Percentiles rank a stretch among this genome's conserved stretches.
These are phyloP conservation scores for Cercis canadensis DNA, from an alignment of 306 rosid species.

Conservation along the genomic window DNA sequence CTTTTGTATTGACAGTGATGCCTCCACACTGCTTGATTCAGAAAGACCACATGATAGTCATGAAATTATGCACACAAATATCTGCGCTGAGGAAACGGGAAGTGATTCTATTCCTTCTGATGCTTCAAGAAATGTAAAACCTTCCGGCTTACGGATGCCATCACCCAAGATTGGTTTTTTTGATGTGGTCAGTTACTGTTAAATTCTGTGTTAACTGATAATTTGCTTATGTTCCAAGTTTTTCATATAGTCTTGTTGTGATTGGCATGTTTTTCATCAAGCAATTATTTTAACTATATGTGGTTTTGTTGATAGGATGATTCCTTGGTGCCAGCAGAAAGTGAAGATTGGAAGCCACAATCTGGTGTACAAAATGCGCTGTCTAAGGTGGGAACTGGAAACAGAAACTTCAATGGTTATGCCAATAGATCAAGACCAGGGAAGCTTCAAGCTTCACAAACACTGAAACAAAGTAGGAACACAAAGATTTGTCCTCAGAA, in stretches of 20 bases:
- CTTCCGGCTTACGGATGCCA: slow-evolving; percentile 60
- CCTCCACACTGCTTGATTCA: slow-evolving; percentile 14
- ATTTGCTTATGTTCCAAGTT: background rate
- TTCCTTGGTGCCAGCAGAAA: slow-evolving; percentile 12
- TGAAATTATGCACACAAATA: slow-evolving; percentile 10
- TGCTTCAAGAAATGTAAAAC: slow-evolving; percentile 35
- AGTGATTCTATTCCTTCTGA: slow-evolving; percentile 24
- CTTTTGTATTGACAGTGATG: background rate
- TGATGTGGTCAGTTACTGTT: slow-evolving; percentile 49
- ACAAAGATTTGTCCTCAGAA: slow-evolving; percentile 4
- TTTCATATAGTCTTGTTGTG: background rate
- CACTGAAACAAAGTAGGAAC: background rate
- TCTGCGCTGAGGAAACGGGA: background rate
- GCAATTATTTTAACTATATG: background rate
- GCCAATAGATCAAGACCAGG: slow-evolving; percentile 22
- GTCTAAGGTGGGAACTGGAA: slow-evolving; percentile 19
- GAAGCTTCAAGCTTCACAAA: slow-evolving; percentile 34
- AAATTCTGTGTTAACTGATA: background rate
- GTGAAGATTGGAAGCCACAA: slow-evolving; percentile 9
- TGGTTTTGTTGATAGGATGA: slow-evolving; percentile 42
- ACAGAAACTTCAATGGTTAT: background rate
- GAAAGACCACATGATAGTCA: slow-evolving; percentile 10
- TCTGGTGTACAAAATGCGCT: slow-evolving; percentile 8
- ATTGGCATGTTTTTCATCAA: background rate
- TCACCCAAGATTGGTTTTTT: slow-evolving; percentile 61